Percentiles rank a stretch among this genome's conserved stretches.
These are phyloP conservation scores for Calocybe gambosa DNA, from an alignment of 1,284 basidiomycete genomes.

Conservation along the genomic window DNA sequence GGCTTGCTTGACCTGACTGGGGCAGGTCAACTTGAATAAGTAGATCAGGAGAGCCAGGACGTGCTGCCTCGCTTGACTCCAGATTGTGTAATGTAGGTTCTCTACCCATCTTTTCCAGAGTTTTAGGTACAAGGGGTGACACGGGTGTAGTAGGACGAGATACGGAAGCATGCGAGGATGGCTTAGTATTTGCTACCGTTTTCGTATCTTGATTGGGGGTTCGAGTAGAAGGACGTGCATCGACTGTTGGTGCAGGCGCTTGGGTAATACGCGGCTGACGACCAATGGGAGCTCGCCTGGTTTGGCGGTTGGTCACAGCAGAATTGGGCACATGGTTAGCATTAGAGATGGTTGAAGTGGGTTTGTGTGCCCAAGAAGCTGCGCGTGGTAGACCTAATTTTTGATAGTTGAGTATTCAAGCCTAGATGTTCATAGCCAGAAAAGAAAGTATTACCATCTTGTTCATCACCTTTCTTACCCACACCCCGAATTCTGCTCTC, in stretches of 20 bases:
- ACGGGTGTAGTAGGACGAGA: constrained; percentile 61
- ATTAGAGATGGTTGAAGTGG: constrained; percentile 21
- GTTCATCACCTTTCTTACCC: constrained; percentile 48
- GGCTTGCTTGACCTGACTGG: constrained; percentile 9
- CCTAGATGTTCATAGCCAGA: no score
- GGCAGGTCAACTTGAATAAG: constrained; percentile 35
- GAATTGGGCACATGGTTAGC: constrained; percentile 19
- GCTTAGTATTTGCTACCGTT: constrained; percentile 29
- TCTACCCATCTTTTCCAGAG: constrained; percentile 32
- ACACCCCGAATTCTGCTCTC: constrained; percentile 55
- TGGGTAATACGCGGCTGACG: constrained; percentile 34
- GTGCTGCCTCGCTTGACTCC: constrained; percentile 28
- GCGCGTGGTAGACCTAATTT: constrained; percentile 60
- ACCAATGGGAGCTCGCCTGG: constrained; percentile 34
- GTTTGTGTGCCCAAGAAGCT: constrained; percentile 77
- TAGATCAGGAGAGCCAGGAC: constrained; percentile 42
- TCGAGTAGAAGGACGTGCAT: constrained; percentile 29
- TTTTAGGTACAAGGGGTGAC: constrained; percentile 30
- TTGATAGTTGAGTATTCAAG: background rate
- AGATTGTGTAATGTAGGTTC: constrained; percentile 34
- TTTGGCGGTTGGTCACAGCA: constrained; percentile 27
- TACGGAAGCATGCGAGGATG: constrained; percentile 47
- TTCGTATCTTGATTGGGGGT: constrained; percentile 32
- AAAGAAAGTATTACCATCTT: constrained; percentile 44
- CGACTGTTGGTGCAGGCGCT: constrained; percentile 18